Percentiles rank a stretch among this genome's conserved stretches.
These are phyloP conservation scores for Pichia thaimueangensis DNA, from an alignment of 805 yeast genomes.

Conservation along the genomic window DNA sequence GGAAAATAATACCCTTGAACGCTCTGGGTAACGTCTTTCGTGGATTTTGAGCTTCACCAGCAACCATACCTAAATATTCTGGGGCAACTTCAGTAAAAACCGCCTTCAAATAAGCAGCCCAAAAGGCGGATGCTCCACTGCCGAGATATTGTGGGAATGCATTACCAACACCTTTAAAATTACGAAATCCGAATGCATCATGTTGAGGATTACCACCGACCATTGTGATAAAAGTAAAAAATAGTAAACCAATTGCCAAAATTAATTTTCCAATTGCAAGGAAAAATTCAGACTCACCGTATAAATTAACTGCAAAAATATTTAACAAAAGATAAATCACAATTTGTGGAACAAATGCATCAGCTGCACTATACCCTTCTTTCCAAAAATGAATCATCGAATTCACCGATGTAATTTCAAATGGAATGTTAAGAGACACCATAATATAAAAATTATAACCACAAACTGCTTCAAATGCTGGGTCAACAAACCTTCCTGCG, in stretches of 20 bases:
- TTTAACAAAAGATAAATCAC: conserved; percentile 59
- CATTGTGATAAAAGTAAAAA: conserved; percentile 77
- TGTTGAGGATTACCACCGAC: conserved; percentile 79
- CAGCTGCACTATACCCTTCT: conserved; percentile 67
- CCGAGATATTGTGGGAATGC: conserved; percentile 52
- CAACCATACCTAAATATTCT: conserved; percentile 78
- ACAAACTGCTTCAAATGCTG: conserved; percentile 65
- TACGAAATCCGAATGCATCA: conserved; percentile 31
- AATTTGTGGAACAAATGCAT: conserved; percentile 58
- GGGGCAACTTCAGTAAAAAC: conserved; percentile 76
- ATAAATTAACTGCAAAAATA: conserved; percentile 63
- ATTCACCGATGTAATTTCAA: conserved; percentile 76
- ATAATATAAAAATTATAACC: conserved; percentile 79
- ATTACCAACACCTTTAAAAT: conserved; percentile 20
- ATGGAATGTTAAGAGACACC: conserved; percentile 74
- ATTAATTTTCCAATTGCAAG: conserved; percentile 66
- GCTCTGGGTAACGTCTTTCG: conserved; percentile 71
- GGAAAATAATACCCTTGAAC: conserved; percentile 63
- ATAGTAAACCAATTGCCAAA: conserved; percentile 65
- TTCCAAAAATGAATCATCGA: conserved; percentile 78
- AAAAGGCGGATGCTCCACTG: conserved; percentile 59
- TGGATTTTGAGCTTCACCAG: conserved; percentile 63
- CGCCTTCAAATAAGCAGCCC: conserved; percentile 64
- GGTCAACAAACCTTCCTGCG: conserved; percentile 72
- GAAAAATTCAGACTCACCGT: conserved; percentile 83